Percentiles rank a stretch among this genome's conserved stretches.
Conservation (phyloP, 176 grass and related monocot species). For the Carex myosuroides region DNA sequence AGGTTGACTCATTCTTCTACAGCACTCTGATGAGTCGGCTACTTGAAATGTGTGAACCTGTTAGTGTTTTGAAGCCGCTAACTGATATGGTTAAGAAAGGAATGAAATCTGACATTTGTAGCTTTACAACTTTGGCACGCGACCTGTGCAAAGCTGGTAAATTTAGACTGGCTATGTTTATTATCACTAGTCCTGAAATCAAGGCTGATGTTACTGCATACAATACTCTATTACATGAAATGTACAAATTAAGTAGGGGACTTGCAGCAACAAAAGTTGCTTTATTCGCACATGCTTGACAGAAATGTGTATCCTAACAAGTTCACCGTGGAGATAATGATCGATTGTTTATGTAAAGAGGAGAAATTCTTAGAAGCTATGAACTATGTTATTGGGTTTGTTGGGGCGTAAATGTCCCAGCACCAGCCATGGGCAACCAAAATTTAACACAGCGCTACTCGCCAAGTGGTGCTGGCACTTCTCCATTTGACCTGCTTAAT, state of each 20-base stretch:
- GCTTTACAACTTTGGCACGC: constrained; percentile 51
- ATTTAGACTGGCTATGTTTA: too few species aligned
- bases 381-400: constrained; percentile 28
- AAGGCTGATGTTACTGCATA: constrained; percentile 47
- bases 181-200: constrained; percentile 32
- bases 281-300: constrained; percentile 31
- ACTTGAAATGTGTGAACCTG: constrained; percentile 37
- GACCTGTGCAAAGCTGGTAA: constrained; percentile 10
- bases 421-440: too few species aligned
- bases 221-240: constrained; percentile 76
- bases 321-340: constrained; percentile 45
- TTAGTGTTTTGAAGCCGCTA: constrained; percentile 49
- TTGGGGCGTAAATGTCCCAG: too few species aligned
- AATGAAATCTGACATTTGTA: constrained; percentile 58
- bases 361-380: constrained; percentile 26
- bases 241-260: constrained; percentile 34
- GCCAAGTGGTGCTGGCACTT: too few species aligned
- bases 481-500: too few species aligned
- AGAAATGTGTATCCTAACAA: constrained; percentile 43
- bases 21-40: constrained; percentile 73
- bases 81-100: constrained; percentile 65
- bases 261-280: constrained; percentile 21
- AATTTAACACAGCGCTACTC: too few species aligned
- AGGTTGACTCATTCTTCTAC: constrained; percentile 50
- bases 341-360: constrained; percentile 53